Evolutionary conservation across 768 basidiomycete genomes (phyloP), one percentile per base, ranked within the genome.

Genomic region (Leccinum sublutescens): DNA sequence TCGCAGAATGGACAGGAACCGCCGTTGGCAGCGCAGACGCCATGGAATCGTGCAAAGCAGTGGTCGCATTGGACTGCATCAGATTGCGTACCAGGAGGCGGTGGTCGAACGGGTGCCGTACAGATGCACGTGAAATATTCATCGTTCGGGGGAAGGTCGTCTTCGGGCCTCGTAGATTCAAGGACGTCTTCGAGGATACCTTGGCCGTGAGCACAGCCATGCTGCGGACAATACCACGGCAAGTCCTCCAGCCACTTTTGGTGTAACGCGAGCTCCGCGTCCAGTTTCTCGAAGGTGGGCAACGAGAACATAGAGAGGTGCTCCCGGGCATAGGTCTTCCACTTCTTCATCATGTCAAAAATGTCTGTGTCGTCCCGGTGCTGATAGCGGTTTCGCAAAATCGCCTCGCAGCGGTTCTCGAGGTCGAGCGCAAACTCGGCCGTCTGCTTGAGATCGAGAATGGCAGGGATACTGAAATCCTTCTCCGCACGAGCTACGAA

Each of bases 1-100:
- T 94, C 91, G 64, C 91, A 94, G 77, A 94, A 94, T 0, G 91
- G 91, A 68, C 91, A 94, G 5, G 91, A 94, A 36, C 91, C 92
- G n/a, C 91, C 91, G 62, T 88, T 90, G 64, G 86, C 87, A 11
- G 91, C 91, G 65, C 91, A 93, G 52, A 85, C 80, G 5, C 90
- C 91, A 61, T 94, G 91, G 75, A 94, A 94, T 52, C 91, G 79
- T 51, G 91, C 92, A 70, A 83, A 90, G 62, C 91, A 94, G 65
- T 93, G 91, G 68, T 94, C 91, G 69, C 91, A 94, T 70, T 94
- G 92, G 15, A 94, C 92, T 1, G 92, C 91, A 68, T 93, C 91
- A 0, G 92, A 92, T 29, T 82, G 78, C 21, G 79, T 76, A 12
- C 90, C 90, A 4, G 83, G 84, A 3, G 85, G 85, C n/a, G 91